Evolutionary conservation across 805 yeast species (phyloP), one percentile per base, ranked within the genome.

Genomic region (Brettanomyces anomalus): DNA sequence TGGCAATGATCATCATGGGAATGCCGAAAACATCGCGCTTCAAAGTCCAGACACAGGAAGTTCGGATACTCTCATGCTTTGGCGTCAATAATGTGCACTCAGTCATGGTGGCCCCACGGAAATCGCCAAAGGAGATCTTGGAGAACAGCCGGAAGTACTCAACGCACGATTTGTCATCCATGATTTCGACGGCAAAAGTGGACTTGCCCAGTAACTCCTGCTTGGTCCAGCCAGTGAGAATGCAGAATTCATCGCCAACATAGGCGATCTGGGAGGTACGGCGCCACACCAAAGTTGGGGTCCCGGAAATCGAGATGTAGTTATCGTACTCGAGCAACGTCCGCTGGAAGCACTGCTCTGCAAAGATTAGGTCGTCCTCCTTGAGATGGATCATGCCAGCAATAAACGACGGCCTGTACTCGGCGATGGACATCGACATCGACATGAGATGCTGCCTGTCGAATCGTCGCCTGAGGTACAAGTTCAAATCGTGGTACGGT

Each of bases 1-100:
- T 93, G 15, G 96, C 97, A 30, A 90, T 76, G 18, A 93, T 82
- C 95, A 90, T 89, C 87, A 93, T 82, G 14, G 98, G 98, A 42
- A 90, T 81, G 7, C 96, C 97, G 64, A 93, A 90, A 15, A 90
- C 94, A 58, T 90, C 97, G 58, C 97, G 70, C 57, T 89, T 88
- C 49, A 93, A 66, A 1, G 97, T 93, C 95, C 96, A 86, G 54
- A 85, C 81, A 53, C 95, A 81, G 24, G 86, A 77, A 0, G 97
- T 85, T 40, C 81, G 70, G 38, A 90, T 74, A 19, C 58, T 60
- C 43, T 76, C 74, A 13, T 70, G 70, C 20, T 68, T 66, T 4
- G 72, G 67, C 1, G 89, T 83, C 36, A 85, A 57, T 32, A 90
- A 66, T 0, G 88, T 80, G 64, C 97, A 90, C 41, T 79, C 85